Conservation (phyloP, 1,284 basidiomycete genomes). For the Agroathelia rolfsii region DNA sequence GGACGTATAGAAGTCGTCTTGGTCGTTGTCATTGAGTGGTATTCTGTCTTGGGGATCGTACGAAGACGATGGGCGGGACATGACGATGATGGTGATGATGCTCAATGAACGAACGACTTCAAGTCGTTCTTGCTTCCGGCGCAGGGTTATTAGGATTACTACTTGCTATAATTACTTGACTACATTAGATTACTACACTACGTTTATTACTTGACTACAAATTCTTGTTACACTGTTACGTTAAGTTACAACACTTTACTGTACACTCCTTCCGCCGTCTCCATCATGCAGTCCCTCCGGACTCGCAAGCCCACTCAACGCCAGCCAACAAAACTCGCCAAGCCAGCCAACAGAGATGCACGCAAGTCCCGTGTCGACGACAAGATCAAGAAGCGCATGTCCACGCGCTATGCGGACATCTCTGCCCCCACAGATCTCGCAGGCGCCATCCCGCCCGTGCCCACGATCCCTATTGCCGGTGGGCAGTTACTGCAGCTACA, state of each 20-base stretch:
- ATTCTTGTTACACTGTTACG: too few relatives aligned
- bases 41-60: background rate
- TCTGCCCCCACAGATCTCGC: conserved; percentile 47
- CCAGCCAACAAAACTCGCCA: conserved; percentile 30
- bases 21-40: conserved; percentile 6
- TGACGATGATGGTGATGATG: conserved; percentile 1
- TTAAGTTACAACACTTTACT: too few relatives aligned
- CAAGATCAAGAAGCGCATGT: conserved; percentile 90
- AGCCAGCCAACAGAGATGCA: conserved; percentile 27
- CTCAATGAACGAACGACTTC: conserved; percentile 4
- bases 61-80: background rate
- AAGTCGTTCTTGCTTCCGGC: background rate
- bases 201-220: too few relatives aligned
- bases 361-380: conserved; percentile 77
- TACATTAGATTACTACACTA: too few relatives aligned
- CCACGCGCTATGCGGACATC: conserved; percentile 81
- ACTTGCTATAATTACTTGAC: too few relatives aligned
- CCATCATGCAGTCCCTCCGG: conserved; percentile 55
- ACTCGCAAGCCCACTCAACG: conserved; percentile 41
- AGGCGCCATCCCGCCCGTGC: conserved; percentile 42
- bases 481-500: conserved; percentile 20
- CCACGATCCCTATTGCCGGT: conserved; percentile 42
- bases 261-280: too few relatives aligned
- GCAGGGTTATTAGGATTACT: too few relatives aligned
- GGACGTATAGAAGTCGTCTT: conserved; percentile 6